phyloP scores from a whole-genome alignment of 2,329 filamentous ascomycete species.

The Apiospora arundinis region DNA sequence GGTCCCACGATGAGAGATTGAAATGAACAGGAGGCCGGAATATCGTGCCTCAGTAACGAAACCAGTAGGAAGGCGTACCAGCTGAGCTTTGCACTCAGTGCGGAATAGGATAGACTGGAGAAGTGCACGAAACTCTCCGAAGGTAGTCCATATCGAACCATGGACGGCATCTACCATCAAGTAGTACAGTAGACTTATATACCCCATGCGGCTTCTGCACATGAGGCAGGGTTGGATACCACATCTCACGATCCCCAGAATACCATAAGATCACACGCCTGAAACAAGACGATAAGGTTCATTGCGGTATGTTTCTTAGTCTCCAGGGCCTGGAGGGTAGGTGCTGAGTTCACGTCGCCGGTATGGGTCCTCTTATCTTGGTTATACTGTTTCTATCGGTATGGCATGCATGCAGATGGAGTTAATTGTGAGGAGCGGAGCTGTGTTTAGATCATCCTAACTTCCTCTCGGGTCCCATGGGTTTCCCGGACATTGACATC shows the following conservation, averaged over 20 bases:
- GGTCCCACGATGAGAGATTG: background rate
- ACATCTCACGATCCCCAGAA: background rate
- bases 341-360: background rate
- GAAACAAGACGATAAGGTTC: background rate
- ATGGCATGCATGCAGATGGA: background rate
- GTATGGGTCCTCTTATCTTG: background rate
- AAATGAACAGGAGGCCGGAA: background rate
- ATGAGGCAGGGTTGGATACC: background rate
- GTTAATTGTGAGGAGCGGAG: background rate
- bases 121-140: background rate
- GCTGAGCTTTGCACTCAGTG: background rate
- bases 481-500: background rate
- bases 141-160: background rate
- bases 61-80: background rate
- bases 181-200: background rate
- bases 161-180: background rate
- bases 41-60: background rate
- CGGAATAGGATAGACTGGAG: background rate
- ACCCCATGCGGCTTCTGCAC: background rate
- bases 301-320: background rate
- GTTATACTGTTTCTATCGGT: background rate
- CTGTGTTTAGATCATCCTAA: slow-evolving; percentile 4
- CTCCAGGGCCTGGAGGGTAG: background rate
- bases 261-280: background rate
- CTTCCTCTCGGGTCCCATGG: background rate